Evolutionary conservation across 169 alveolate genomes (phyloP).

Genomic region (Eimeria falciformis): DNA sequence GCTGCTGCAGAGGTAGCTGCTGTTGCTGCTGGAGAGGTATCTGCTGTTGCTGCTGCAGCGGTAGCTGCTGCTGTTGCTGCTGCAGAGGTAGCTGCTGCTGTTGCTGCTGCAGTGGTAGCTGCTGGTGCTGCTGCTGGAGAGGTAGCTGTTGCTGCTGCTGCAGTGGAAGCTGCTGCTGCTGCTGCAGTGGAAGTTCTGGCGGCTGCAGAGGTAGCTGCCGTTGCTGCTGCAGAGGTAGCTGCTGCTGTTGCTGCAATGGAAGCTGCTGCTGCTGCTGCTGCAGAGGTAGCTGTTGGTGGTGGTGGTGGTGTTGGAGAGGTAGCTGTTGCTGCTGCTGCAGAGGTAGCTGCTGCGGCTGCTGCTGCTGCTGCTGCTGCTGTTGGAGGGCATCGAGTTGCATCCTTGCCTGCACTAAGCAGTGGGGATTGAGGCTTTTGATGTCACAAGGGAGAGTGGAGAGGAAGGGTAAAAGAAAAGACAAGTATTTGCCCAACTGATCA

Average conservation of each 20-base stretch:
- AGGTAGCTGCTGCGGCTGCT: not conserved
- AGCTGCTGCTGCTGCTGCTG: slow-evolving; percentile 27
- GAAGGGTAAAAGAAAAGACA: slow-evolving; percentile 24
- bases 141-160: not conserved
- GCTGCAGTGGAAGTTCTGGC: slow-evolving; percentile 28
- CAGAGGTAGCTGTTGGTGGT: slow-evolving; percentile 7
- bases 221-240: not conserved
- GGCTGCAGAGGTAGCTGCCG: slow-evolving; percentile 40
- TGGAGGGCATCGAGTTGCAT: slow-evolving; percentile 38
- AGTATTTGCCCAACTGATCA: slow-evolving; percentile 8
- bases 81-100: slow-evolving; percentile 25
- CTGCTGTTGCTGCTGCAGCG: not conserved
- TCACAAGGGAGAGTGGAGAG: slow-evolving; percentile 36
- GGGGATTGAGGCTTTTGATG: slow-evolving; percentile 24
- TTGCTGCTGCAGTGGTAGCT: slow-evolving; percentile 7
- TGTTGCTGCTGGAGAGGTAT: slow-evolving; percentile 29
- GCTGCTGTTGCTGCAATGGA: slow-evolving; percentile 40
- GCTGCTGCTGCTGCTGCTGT: slow-evolving; percentile 28
- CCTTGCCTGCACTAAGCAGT: not conserved
- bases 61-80: slow-evolving; percentile 32
- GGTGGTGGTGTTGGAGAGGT: slow-evolving; percentile 6
- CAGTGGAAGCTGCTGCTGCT: not conserved
- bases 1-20: slow-evolving; percentile 36
- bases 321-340: slow-evolving; percentile 2
- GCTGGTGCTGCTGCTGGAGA: slow-evolving; percentile 32